Conservation (phyloP, 148 eudicot species). For the Rhododendron henanense region DNA sequence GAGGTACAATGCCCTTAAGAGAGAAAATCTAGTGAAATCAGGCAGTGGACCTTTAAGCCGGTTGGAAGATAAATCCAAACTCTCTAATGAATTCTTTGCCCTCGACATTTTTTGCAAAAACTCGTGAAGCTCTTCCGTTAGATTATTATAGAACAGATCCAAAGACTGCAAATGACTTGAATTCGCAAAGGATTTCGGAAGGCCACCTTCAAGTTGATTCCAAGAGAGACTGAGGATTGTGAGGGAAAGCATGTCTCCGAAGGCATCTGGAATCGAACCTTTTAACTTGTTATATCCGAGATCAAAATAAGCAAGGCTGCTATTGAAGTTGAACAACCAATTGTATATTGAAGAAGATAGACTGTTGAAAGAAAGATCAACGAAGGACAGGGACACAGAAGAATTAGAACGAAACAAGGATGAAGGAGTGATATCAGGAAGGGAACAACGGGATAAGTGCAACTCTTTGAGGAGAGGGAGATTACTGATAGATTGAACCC, state of each 20-base stretch:
- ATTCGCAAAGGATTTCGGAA: conserved; percentile 2
- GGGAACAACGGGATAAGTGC: too few relatives aligned
- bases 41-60: neutral
- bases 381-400: too few relatives aligned
- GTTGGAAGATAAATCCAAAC: too few relatives aligned
- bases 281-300: neutral
- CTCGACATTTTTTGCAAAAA: too few relatives aligned
- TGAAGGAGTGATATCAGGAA: too few relatives aligned
- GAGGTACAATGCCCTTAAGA: neutral
- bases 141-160: neutral
- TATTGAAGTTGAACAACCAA: conserved; percentile 22
- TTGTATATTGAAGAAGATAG: conserved; percentile 2
- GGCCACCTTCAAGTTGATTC: conserved; percentile 14
- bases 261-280: conserved; percentile 13
- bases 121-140: too few relatives aligned
- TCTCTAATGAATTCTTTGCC: too few relatives aligned
- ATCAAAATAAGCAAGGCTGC: conserved; percentile 11
- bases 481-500: neutral
- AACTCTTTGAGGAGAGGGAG: neutral
- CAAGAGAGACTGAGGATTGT: neutral
- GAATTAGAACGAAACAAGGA: too few relatives aligned
- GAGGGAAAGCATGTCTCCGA: conserved; percentile 10
- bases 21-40: conserved; percentile 1
- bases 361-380: too few relatives aligned
- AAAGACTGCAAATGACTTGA: conserved; percentile 4